These are phyloP conservation scores for Colletotrichum nymphaeae DNA, from an alignment of 2,329 filamentous ascomycete genomes.

Conservation along the genomic window DNA sequence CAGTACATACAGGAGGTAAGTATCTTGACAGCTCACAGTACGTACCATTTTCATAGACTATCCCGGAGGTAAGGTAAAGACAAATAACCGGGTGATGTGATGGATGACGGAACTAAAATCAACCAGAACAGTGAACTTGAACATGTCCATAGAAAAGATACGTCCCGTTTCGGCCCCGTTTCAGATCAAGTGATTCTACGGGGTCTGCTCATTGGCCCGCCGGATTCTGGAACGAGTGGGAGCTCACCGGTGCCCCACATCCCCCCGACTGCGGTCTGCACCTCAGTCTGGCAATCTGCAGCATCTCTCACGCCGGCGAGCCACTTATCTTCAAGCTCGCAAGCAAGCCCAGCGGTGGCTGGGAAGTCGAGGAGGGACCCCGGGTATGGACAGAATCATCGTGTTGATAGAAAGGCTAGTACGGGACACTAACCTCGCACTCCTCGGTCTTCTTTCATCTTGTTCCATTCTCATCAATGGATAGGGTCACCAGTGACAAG, in stretches of 20 bases:
- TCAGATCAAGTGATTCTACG: conserved; percentile 27
- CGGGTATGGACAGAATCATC: background rate
- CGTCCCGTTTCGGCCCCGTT: conserved; percentile 30
- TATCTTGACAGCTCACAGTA: no score
- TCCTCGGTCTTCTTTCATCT: background rate
- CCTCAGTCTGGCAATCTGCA: background rate
- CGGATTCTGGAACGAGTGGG: conserved; percentile 26
- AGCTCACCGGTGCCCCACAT: conserved; percentile 17
- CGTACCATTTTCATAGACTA: no score
- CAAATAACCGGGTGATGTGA: no score
- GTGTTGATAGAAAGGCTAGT: background rate
- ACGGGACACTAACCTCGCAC: background rate
- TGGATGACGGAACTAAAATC: no score
- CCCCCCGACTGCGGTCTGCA: background rate
- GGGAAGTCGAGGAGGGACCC: background rate
- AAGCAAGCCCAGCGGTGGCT: conserved; percentile 12
- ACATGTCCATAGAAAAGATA: background rate
- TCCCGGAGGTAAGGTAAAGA: no score
- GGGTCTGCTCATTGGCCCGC: conserved; percentile 20
- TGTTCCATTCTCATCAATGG: no score
- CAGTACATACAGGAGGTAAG: no score
- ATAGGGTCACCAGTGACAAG: background rate
- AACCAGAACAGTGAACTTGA: background rate
- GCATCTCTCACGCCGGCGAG: background rate
- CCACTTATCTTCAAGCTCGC: background rate